phyloP scores from a whole-genome alignment of 2,329 filamentous ascomycete species.

The Periconia macrospinosa region DNA sequence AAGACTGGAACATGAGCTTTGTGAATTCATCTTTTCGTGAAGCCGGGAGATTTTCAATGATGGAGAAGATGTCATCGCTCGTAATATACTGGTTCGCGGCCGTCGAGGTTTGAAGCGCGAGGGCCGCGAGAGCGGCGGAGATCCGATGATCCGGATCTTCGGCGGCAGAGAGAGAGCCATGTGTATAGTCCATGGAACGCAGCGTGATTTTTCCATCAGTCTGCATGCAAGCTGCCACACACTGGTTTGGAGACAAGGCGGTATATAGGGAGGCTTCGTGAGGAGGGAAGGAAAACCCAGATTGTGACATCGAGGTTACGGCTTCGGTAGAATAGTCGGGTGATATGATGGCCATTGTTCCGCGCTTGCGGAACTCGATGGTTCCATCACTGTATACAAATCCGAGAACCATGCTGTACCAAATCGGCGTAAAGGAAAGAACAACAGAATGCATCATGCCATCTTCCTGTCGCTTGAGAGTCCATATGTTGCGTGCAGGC shows the following conservation, averaged over 20 bases:
- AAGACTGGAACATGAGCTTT: slow-evolving; percentile 61
- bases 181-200: slow-evolving; percentile 46
- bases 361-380: slow-evolving; percentile 76
- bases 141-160: slow-evolving; percentile 33
- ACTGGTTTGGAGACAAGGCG: slow-evolving; percentile 52
- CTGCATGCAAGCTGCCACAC: slow-evolving; percentile 48
- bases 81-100: slow-evolving; percentile 49
- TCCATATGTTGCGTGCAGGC: slow-evolving; percentile 37
- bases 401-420: slow-evolving; percentile 71
- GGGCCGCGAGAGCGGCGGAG: slow-evolving; percentile 44
- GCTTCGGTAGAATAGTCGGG: slow-evolving; percentile 65
- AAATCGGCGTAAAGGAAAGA: slow-evolving; percentile 67
- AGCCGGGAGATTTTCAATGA: slow-evolving; percentile 32
- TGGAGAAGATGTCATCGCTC: slow-evolving; percentile 54
- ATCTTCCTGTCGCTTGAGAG: slow-evolving; percentile 63
- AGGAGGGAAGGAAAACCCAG: slow-evolving; percentile 72
- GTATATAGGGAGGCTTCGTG: slow-evolving; percentile 59
- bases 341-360: slow-evolving; percentile 70
- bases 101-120: slow-evolving; percentile 47
- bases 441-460: slow-evolving; percentile 70
- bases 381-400: slow-evolving; percentile 79
- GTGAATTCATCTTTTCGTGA: slow-evolving; percentile 54
- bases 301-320: slow-evolving; percentile 72
- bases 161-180: slow-evolving; percentile 32
- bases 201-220: slow-evolving; percentile 48